Evolutionary conservation across 441 rosid genomes (phyloP).

Genomic region (Populus trichocarpa): DNA sequence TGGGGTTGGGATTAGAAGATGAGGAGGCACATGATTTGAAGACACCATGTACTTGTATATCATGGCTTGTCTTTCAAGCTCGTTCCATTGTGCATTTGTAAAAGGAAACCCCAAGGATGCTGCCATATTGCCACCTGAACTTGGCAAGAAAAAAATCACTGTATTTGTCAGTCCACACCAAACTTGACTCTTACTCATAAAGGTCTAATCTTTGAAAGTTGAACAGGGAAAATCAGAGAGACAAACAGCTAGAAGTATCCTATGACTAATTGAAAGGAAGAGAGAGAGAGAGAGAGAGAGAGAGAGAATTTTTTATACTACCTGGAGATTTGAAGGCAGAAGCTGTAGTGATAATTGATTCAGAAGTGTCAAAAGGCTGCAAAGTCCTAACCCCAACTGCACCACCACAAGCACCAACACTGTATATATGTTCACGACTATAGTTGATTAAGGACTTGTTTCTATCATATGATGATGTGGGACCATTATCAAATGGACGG

Average conservation of each 20-base stretch:
- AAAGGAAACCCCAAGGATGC: constrained; percentile 10
- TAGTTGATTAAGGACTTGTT: constrained; percentile 8
- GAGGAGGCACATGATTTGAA: constrained; percentile 14
- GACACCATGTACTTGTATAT: constrained; percentile 20
- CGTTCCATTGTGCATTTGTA: constrained; percentile 19
- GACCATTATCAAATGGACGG: constrained; percentile 27
- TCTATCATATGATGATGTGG: constrained; percentile 14
- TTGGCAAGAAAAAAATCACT: neutral
- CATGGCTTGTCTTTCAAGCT: constrained; percentile 18
- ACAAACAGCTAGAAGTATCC: neutral
- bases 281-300: too few species aligned
- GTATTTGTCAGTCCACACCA: neutral
- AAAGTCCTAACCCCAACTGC: constrained; percentile 7
- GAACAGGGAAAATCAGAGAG: neutral
- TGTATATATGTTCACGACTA: constrained; percentile 10
- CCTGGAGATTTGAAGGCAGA: constrained; percentile 34
- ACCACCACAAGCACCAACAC: constrained; percentile 11
- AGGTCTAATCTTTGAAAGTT: neutral
- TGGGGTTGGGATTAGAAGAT: constrained; percentile 8
- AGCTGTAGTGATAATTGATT: neutral
- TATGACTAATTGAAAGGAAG: neutral
- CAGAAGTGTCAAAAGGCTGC: constrained; percentile 34
- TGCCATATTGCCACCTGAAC: neutral
- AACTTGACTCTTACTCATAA: neutral
- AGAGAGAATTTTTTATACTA: neutral